Evolutionary conservation across 176 grass and related monocot species (phyloP), one percentile per base, ranked within the genome.

Genomic region (Oryza glumipatula): DNA sequence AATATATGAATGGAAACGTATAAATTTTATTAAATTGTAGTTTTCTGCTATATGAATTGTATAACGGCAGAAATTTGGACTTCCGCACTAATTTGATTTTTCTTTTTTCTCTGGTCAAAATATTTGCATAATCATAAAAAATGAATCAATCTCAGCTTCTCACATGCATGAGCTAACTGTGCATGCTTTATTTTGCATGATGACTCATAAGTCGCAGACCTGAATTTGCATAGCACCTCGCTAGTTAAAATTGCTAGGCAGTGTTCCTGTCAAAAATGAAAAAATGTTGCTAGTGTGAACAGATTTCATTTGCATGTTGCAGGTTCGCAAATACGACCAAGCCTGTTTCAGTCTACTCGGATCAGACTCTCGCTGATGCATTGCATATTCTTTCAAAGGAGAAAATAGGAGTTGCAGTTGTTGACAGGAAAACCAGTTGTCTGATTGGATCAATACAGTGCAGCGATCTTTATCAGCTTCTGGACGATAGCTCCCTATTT

Each of bases 401-500:
- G 23, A 83, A 89, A 68, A 63, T 84, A n/a, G 69, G 60, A 33
- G 69, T 91, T 44, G 83, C 89, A 3, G 68, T 94, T 6, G 26
- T 94, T 30, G 89, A 89, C 70, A 79, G 76, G 21, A 52, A 81
- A 65, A 89, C 80, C 49, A 76, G 26, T 21, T 16, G 61, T 30
- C 65, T 94, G 13, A 36, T 73, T 39, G 89, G 89, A 74, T 89
- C 78, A 56, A 68, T 91, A 54, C 82, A 76, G 19, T 74, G 84
- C 79, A 79, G 61, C 36, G 89, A 91, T 65, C 16, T 89, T 19
- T 87, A 82, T 76, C 80, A 89, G 45, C 77, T 94, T 64, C 22
- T 91, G 67, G 88, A 94, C 47, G 80, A 91, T 68, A 86, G 26
- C 38, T 84, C 83, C 72, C 54, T 87, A 33, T 94, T 91, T 69